Evolutionary conservation across 164 flowering plant species (phyloP).

Genomic region (Stephania japonica): DNA sequence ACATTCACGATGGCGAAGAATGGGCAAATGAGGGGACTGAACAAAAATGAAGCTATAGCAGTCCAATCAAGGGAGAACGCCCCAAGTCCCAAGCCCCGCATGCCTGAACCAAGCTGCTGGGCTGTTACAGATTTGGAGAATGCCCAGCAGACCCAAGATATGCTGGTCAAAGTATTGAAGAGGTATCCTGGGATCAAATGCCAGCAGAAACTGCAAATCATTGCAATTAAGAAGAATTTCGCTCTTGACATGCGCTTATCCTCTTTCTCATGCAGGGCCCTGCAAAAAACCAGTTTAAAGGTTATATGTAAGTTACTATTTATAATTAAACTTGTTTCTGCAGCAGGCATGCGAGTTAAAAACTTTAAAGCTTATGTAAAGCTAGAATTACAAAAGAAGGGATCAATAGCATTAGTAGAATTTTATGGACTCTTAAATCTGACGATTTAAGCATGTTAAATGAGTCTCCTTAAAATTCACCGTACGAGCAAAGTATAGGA

Average conservation of each 20-base stretch:
- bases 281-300: constrained; percentile 11
- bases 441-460: neutral
- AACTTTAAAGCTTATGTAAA: neutral
- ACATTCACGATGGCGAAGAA: constrained; percentile 40
- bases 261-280: constrained; percentile 39
- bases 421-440: neutral
- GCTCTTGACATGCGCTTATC: constrained; percentile 30
- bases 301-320: neutral
- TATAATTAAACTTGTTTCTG: neutral
- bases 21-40: constrained; percentile 39
- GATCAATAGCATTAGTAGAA: neutral
- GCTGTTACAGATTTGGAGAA: constrained; percentile 43
- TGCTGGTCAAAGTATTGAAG: constrained; percentile 32
- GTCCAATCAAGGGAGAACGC: constrained; percentile 45
- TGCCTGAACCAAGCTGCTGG: constrained; percentile 49
- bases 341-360: neutral
- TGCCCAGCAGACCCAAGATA: constrained; percentile 43
- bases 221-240: constrained; percentile 36
- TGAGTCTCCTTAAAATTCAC: too few relatives aligned
- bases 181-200: constrained; percentile 38
- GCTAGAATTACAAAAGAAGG: neutral
- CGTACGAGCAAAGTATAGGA: neutral
- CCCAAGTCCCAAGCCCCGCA: constrained; percentile 38
- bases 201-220: constrained; percentile 39
- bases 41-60: constrained; percentile 33